Base-by-base conservation (phyloP, 805 yeast species). In the Suhomyces pyralidae region DNA sequence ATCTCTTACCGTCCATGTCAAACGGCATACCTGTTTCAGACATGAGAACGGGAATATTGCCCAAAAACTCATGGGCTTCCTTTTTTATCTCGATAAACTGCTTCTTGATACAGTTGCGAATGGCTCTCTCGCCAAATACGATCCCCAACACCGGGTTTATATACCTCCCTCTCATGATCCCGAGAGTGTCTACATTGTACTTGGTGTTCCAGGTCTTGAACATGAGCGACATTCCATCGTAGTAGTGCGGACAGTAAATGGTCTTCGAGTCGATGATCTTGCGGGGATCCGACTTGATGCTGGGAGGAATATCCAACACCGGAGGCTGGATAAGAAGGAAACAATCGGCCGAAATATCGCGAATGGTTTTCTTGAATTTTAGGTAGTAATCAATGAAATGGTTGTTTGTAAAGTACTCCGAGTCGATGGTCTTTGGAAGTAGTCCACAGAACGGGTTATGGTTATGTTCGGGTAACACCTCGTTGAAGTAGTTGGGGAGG, bases 1-100 rank as follows among this genome's bases (percentile, higher is more conserved):
- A 88, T 46, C 70, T 74, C 63, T 88, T 89, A 53, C 82, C 77
- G 67, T 93, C 92, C 97, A 93, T 89, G 67, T 94, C 97, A 66
- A 86, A 90, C 2, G 99, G 98, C 86, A 93, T 90, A 5, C 99
- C 99, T n/a, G 93, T 91, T 67, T 93, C 99, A 1, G 96, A 82
- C 78, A 94, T 84, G 20, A 93, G 70, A 8, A 87, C 80, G 0
- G 97, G 97, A 8, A 90, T 76, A 8, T 66, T 48, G 2, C 97
- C 97, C 36, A 92, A 67, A 28, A 79, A 66, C 3, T 77, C 77
- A 5, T 70, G 64, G 4, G 90, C 83, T 64, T 94, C 98, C 19
- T 66, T 62, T 50, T 78, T 80, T 73, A 93, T 80, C 53, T 80
- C 86, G n/a, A 65, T 60, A 52, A 93, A 73, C 69, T 93, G 97